Base-by-base conservation (phyloP, 352 stramenopile genomes). In the Phytophthora niederhauseri region DNA sequence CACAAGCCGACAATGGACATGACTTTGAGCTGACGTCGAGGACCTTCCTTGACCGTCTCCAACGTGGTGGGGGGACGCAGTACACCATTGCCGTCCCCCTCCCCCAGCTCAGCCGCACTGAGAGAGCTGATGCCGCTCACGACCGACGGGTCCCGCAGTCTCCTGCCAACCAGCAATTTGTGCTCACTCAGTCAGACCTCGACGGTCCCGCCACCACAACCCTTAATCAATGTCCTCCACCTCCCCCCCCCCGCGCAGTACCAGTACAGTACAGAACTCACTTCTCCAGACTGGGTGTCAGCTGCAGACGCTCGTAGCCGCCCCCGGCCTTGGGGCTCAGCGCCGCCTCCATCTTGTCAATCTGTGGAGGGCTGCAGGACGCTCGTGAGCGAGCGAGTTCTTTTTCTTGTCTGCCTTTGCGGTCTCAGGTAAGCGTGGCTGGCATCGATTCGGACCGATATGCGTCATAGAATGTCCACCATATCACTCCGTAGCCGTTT, bases 1-100 rank as follows among this genome's bases (percentile, higher is more conserved):
- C 78, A 87, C 28, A 89, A 61, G 17, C 78, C 81, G 31, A 83
- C 72, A 55, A 89, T 81, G 26, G 81, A 84, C 61, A 85, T 72
- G 64, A 80, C 81, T 65, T 76, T 84, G 36, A 89, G 75, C 66
- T 87, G 78, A 52, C 81, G 81, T 26, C 68, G 78, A 48, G 59
- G 60, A 22, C 75, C 76, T 65, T 82, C 76, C 66, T 84, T 86
- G 41, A 80, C 77, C 7, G 70, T 63, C 56, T 77, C 66, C 30
- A 82, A 52, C 54, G 53, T 76, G 15, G 48, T 34, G 9, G 46
- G 66, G n/a, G 62, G 58, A 51, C 61, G 56, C 50, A 75, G 12
- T 38, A 62, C 61, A 11, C 26, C 49, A 31, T 57, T 61, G 24
- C 54, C 41, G 30, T 75, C 68, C 45, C 48, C 68, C 19, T 73